These are phyloP conservation scores for Triadica sebifera DNA, from an alignment of 345 rosid species.

Conservation along the genomic window DNA sequence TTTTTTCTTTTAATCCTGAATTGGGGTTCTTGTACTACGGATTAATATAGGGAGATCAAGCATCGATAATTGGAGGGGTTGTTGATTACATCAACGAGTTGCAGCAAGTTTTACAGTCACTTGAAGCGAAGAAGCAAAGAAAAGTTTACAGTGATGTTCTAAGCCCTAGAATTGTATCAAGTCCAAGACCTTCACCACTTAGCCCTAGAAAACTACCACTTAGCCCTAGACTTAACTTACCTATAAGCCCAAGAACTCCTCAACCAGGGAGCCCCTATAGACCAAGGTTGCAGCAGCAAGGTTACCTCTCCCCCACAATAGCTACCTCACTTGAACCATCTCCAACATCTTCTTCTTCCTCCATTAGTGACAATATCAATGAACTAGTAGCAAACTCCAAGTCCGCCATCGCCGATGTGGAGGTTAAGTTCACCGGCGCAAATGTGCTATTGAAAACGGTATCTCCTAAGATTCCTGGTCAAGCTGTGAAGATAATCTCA, in stretches of 20 bases:
- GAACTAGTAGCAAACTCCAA: conserved; percentile 85
- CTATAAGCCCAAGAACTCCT: conserved; percentile 85
- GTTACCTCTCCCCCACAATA: conserved; percentile 47
- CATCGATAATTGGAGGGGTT: conserved; percentile 96
- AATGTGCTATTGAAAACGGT: conserved; percentile 74
- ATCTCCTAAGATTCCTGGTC: conserved; percentile 83
- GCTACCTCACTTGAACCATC: conserved; percentile 47
- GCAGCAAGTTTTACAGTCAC: conserved; percentile 83
- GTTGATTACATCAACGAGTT: conserved; percentile 92
- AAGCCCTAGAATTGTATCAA: conserved; percentile 64
- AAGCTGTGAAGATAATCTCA: conserved; percentile 67
- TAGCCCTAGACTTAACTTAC: conserved; percentile 56
- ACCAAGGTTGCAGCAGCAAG: conserved; percentile 43
- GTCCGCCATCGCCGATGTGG: conserved; percentile 83
- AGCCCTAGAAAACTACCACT: conserved; percentile 65
- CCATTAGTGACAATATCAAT: conserved; percentile 35
- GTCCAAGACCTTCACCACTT: conserved; percentile 65
- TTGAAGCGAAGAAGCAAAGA: conserved; percentile 92
- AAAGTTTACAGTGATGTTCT: conserved; percentile 81
- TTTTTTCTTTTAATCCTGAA: not conserved
- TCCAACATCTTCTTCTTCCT: conserved; percentile 61
- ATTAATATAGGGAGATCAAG: conserved; percentile 80
- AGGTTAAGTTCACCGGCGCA: conserved; percentile 86
- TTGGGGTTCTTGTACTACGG: too few relatives aligned
- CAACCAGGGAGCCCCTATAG: conserved; percentile 67